phyloP scores from a whole-genome alignment of 306 rosid species.

The Sicyos edulis region DNA sequence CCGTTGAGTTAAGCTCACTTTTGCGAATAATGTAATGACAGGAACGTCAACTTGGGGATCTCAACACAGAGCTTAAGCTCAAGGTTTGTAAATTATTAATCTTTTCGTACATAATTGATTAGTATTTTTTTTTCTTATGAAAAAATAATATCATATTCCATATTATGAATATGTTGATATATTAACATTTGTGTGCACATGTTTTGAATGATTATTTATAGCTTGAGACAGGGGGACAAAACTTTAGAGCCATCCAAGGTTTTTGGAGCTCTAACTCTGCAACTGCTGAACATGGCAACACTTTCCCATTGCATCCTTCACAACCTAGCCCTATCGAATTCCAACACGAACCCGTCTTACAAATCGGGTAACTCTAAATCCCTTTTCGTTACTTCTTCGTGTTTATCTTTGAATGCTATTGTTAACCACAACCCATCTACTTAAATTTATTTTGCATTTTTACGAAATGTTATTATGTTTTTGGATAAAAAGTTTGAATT shows the following conservation, averaged over 20 bases:
- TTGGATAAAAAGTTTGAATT: too few species aligned
- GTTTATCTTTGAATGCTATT: too few species aligned
- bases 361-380: slow-evolving; percentile 57
- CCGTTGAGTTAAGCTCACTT: too few species aligned
- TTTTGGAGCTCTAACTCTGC: slow-evolving; percentile 43
- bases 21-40: slow-evolving; percentile 29
- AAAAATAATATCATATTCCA: not conserved
- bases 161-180: not conserved
- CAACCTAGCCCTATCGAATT: slow-evolving; percentile 51
- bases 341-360: slow-evolving; percentile 49
- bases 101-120: not conserved
- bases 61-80: slow-evolving; percentile 61
- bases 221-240: slow-evolving; percentile 35
- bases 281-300: slow-evolving; percentile 38
- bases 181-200: not conserved
- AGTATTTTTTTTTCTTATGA: not conserved
- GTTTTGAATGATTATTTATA: not conserved
- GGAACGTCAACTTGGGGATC: slow-evolving; percentile 74
- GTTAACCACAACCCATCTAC: too few species aligned
- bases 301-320: slow-evolving; percentile 44
- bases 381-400: not conserved
- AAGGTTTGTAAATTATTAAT: slow-evolving; percentile 37
- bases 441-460: too few species aligned
- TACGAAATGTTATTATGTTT: too few species aligned
- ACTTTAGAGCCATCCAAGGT: slow-evolving; percentile 49